phyloP scores from a whole-genome alignment of 306 rosid species.

The Boehmeria nivea region DNA sequence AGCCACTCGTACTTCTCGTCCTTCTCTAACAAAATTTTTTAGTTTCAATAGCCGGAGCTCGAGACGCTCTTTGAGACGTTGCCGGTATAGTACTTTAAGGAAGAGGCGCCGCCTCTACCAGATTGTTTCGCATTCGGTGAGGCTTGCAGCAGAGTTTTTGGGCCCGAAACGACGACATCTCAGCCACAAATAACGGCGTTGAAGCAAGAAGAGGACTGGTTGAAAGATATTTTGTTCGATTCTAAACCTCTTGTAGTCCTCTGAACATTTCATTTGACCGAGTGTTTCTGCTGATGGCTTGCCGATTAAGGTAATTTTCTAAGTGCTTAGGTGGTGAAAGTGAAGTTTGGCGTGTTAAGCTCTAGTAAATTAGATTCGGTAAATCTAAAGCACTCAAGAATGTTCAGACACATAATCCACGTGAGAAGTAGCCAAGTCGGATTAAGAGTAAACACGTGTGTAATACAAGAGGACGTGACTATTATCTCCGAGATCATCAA shows the following conservation, averaged over 20 bases:
- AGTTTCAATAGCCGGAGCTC: slow-evolving; percentile 32
- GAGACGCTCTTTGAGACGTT: slow-evolving; percentile 24
- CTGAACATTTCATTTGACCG: slow-evolving; percentile 19
- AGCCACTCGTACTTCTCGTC: slow-evolving; percentile 24
- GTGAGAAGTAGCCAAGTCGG: too few relatives aligned
- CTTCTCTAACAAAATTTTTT: slow-evolving; percentile 46
- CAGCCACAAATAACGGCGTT: too few relatives aligned
- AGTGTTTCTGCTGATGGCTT: slow-evolving; percentile 33
- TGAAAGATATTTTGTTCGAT: slow-evolving; percentile 60
- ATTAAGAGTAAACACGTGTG: too few relatives aligned
- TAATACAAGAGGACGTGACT: slow-evolving; percentile 26
- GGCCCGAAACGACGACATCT: slow-evolving; percentile 18
- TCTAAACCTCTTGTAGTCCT: slow-evolving; percentile 72
- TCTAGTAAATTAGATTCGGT: too few relatives aligned
- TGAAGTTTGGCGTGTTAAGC: too few relatives aligned
- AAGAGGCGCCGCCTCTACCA: slow-evolving; percentile 22
- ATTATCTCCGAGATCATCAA: slow-evolving; percentile 9
- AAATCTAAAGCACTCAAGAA: too few relatives aligned
- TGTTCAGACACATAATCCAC: too few relatives aligned
- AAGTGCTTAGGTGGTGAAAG: too few relatives aligned
- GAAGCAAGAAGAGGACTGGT: slow-evolving; percentile 63
- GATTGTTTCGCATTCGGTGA: slow-evolving; percentile 16
- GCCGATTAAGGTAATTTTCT: too few relatives aligned
- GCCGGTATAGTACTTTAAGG: neutral
- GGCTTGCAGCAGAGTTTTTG: slow-evolving; percentile 33